Percentiles rank a stretch among this genome's conserved stretches.
phyloP scores from a whole-genome alignment of 1,284 basidiomycete species.

The Papiliotrema laurentii region DNA sequence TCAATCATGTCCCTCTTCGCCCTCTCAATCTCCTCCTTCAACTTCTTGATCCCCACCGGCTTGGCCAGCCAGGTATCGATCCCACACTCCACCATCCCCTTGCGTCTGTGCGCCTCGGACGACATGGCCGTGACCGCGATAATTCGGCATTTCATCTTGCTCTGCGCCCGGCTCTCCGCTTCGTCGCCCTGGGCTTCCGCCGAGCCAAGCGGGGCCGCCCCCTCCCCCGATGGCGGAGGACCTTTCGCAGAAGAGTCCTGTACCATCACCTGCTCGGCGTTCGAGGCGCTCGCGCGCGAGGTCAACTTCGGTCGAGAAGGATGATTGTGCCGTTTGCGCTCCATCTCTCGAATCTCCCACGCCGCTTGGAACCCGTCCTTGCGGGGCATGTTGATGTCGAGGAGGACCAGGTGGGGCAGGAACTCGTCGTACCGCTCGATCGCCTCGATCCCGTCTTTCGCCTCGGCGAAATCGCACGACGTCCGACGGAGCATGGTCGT shows the following conservation, averaged over 20 bases:
- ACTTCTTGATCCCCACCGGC: conserved; percentile 13
- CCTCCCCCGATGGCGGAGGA: too few relatives aligned
- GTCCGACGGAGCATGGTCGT: background rate
- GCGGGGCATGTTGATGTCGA: conserved; percentile 34
- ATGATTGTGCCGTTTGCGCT: conserved; percentile 8
- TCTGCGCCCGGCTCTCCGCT: background rate
- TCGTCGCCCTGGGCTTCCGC: background rate
- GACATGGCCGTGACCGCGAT: conserved; percentile 29
- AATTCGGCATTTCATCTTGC: conserved; percentile 7
- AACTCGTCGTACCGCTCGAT: conserved; percentile 19
- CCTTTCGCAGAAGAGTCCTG: too few relatives aligned
- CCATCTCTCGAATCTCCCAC: conserved; percentile 22
- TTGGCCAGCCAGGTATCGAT: conserved; percentile 25
- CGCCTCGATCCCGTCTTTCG: conserved; percentile 28
- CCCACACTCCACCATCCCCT: conserved; percentile 25
- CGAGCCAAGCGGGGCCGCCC: background rate
- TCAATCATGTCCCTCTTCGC: conserved; percentile 1
- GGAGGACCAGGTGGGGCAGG: conserved; percentile 24
- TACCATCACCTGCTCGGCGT: background rate
- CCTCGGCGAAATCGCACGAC: conserved; percentile 22
- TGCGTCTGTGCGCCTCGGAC: conserved; percentile 15
- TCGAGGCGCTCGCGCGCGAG: background rate
- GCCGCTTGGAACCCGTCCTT: conserved; percentile 33
- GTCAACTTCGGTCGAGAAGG: background rate
- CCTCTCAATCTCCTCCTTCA: conserved; percentile 15